Percentiles rank a stretch among this genome's conserved stretches.
Conservation (phyloP, 805 yeast species). For the Lipomyces starkeyi region DNA sequence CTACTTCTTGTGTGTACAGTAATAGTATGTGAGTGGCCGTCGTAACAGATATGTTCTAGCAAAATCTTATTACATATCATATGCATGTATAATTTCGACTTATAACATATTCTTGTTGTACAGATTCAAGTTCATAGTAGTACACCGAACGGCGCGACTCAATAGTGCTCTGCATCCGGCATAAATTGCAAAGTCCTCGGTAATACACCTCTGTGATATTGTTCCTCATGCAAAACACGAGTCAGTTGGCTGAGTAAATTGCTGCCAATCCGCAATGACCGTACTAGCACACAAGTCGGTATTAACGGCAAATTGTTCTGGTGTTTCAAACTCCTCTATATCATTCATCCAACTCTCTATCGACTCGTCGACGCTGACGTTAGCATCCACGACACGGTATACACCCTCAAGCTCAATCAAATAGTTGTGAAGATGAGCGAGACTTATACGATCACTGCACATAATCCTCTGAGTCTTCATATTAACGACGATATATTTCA, state of each 20-base stretch:
- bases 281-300: neutral
- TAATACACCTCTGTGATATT: neutral
- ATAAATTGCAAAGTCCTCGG: too few species aligned
- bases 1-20: neutral
- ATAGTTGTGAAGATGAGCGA: too few species aligned
- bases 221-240: too few species aligned
- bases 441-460: too few species aligned
- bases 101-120: too few species aligned
- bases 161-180: too few species aligned
- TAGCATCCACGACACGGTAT: neutral
- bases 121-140: too few species aligned
- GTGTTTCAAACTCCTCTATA: neutral
- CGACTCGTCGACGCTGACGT: neutral
- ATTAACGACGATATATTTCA: too few species aligned
- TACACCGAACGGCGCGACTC: too few species aligned
- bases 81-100: neutral
- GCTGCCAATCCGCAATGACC: neutral
- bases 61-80: neutral
- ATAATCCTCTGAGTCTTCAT: too few species aligned
- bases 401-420: neutral
- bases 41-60: neutral
- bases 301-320: neutral
- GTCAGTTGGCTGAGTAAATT: neutral
- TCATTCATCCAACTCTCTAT: neutral
- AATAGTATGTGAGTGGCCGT: neutral